Evolutionary conservation across 2,329 filamentous ascomycete genomes (phyloP).

Genomic region (Alternaria alternata): DNA sequence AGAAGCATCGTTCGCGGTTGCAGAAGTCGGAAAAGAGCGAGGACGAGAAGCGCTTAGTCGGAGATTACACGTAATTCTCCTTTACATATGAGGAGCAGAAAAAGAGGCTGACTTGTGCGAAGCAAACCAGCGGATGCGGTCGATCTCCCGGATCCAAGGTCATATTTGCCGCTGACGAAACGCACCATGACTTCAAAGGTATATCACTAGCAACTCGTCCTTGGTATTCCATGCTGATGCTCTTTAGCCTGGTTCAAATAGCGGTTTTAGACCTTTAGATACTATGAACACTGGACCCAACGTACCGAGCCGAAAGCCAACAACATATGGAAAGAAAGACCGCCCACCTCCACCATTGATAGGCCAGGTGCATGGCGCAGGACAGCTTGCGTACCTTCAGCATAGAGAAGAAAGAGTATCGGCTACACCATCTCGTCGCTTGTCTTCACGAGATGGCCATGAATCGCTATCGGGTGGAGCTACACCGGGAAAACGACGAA

Average conservation of each 20-base stretch:
- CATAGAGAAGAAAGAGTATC: neutral
- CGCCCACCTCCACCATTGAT: conserved; percentile 13
- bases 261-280: conserved; percentile 23
- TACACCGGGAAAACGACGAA: conserved; percentile 29
- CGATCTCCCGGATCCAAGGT: conserved; percentile 21
- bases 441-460: neutral
- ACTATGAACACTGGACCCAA: conserved; percentile 18
- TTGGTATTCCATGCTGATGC: conserved; percentile 10
- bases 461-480: neutral
- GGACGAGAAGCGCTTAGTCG: conserved; percentile 25
- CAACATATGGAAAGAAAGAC: conserved; percentile 23
- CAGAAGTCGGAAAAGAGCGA: conserved; percentile 11
- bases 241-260: conserved; percentile 23
- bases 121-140: conserved; percentile 31
- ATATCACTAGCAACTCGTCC: neutral
- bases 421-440: conserved; percentile 2
- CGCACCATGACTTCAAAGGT: conserved; percentile 8
- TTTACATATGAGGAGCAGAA: neutral
- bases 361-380: conserved; percentile 15
- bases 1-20: neutral
- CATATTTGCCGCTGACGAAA: conserved; percentile 13
- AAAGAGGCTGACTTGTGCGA: conserved; percentile 16
- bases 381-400: conserved; percentile 13
- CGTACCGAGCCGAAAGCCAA: conserved; percentile 2
- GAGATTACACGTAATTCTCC: conserved; percentile 25